A percentile compares a stretch with the other conserved stretches of the same genome.
phyloP scores from a whole-genome alignment of 2,329 filamentous ascomycete genomes.

The Blumeria graminis region DNA sequence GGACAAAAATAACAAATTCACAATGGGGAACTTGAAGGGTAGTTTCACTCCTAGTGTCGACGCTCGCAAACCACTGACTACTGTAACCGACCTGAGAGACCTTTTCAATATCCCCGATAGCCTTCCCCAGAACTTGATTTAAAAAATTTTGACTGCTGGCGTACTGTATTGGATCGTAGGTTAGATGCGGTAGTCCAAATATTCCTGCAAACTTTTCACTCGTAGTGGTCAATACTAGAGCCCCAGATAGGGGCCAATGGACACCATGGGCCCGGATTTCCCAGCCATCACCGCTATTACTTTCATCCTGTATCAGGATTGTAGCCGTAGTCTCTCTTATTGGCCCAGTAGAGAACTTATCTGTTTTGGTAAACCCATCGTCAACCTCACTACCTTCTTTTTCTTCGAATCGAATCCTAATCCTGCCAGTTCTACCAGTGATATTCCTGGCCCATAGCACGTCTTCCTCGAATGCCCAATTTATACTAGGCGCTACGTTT shows the following conservation, averaged over 20 bases:
- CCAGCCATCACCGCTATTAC: conserved; percentile 47
- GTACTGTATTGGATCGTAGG: conserved; percentile 30
- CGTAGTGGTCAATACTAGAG: conserved; percentile 62
- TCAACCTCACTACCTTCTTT: conserved; percentile 4
- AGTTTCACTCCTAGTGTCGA: conserved; percentile 34
- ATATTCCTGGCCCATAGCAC: conserved; percentile 55
- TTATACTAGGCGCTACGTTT: conserved; percentile 35
- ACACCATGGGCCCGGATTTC: conserved; percentile 61
- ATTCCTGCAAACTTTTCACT: conserved; percentile 90
- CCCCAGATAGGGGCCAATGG: conserved; percentile 63
- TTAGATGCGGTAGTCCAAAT: conserved; percentile 67
- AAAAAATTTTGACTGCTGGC: conserved; percentile 37
- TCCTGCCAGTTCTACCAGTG: conserved; percentile 44
- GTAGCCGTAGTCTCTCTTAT: conserved; percentile 46
- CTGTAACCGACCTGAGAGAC: conserved; percentile 28
- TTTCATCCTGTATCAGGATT: conserved; percentile 47
- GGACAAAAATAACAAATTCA: conserved; percentile 71
- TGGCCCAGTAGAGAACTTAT: conserved; percentile 10
- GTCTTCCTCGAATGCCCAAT: conserved; percentile 30
- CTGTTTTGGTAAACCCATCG: not conserved
- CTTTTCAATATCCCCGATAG: conserved; percentile 39
- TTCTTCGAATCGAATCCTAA: conserved; percentile 44
- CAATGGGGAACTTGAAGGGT: conserved; percentile 47
- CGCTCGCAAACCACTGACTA: conserved; percentile 55
- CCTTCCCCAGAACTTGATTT: conserved; percentile 44